phyloP scores from a whole-genome alignment of 768 basidiomycete species.

The Pisolithus microcarpus region DNA sequence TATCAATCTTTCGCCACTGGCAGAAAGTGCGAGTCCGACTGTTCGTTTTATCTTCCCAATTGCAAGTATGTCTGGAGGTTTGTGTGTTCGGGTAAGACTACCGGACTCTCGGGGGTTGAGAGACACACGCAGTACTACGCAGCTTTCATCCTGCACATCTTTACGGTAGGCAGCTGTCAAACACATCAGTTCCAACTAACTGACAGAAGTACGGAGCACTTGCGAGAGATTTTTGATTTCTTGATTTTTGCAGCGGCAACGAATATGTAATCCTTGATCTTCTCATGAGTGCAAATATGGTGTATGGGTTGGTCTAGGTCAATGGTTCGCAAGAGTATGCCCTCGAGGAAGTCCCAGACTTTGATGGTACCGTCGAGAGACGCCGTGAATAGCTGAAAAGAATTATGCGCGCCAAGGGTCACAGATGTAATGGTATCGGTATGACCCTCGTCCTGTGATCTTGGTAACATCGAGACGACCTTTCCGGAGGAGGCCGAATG shows the following conservation, averaged over 20 bases:
- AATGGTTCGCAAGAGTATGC: conserved; percentile 67
- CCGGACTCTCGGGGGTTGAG: conserved; percentile 36
- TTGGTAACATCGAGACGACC: conserved; percentile 76
- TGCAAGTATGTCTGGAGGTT: conserved; percentile 42
- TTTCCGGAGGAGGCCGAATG: conserved; percentile 73
- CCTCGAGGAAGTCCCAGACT: conserved; percentile 93
- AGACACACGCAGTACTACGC: conserved; percentile 54
- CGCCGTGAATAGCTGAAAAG: conserved; percentile 83
- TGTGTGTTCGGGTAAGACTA: conserved; percentile 34
- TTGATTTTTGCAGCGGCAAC: conserved; percentile 51
- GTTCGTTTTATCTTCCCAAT: conserved; percentile 65
- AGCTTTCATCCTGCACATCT: conserved; percentile 35
- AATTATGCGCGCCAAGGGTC: conserved; percentile 75
- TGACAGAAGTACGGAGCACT: conserved; percentile 1
- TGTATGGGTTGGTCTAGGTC: conserved; percentile 63
- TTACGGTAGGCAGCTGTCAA: conserved; percentile 7
- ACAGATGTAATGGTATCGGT: conserved; percentile 63
- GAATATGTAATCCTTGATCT: conserved; percentile 62
- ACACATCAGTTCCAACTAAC: not conserved
- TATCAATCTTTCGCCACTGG: conserved; percentile 72
- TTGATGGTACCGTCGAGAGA: conserved; percentile 78
- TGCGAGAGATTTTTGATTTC: conserved; percentile 30
- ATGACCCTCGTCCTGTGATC: conserved; percentile 34
- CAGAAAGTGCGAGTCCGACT: conserved; percentile 62
- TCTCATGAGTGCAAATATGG: conserved; percentile 63